Percentiles rank a stretch among this genome's conserved stretches.
phyloP scores from a whole-genome alignment of 1,139 yeast genomes.

The Suhomyces choctaworum region DNA sequence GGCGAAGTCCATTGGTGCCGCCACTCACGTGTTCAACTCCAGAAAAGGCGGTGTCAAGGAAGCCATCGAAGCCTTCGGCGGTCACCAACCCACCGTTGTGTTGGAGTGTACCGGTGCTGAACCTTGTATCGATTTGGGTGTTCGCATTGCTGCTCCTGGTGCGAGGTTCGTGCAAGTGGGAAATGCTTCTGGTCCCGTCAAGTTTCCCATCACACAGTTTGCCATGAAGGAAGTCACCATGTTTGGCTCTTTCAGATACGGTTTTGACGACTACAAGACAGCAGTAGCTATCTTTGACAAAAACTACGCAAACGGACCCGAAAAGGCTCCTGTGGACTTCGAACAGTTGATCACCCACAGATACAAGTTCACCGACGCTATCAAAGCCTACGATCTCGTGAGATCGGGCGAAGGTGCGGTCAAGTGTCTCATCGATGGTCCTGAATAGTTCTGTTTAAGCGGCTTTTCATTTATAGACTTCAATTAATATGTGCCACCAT shows the following conservation, averaged over 20 bases:
- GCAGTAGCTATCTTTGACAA: slow-evolving; percentile 66
- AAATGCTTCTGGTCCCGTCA: slow-evolving; percentile 64
- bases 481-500: too few relatives aligned
- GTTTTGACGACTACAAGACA: slow-evolving; percentile 73
- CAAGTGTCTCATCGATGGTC: slow-evolving; percentile 50
- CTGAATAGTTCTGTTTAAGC: slow-evolving; percentile 33
- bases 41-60: slow-evolving; percentile 39
- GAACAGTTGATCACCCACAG: slow-evolving; percentile 74
- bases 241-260: slow-evolving; percentile 81
- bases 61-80: slow-evolving; percentile 43
- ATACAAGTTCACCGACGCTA: slow-evolving; percentile 71
- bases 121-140: slow-evolving; percentile 65
- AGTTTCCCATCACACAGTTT: slow-evolving; percentile 73
- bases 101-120: slow-evolving; percentile 77
- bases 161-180: slow-evolving; percentile 78
- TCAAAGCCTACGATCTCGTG: slow-evolving; percentile 75
- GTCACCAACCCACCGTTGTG: slow-evolving; percentile 55
- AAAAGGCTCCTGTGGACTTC: slow-evolving; percentile 42
- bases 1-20: slow-evolving; percentile 58
- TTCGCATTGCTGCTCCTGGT: slow-evolving; percentile 56
- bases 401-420: slow-evolving; percentile 47
- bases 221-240: slow-evolving; percentile 68
- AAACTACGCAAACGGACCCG: slow-evolving; percentile 61
- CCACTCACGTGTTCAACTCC: slow-evolving; percentile 63
- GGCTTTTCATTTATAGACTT: too few relatives aligned